Percentiles rank a stretch among this genome's conserved stretches.
Evolutionary conservation across 129 eudicot genomes (phyloP).

Genomic region (Pulicaria dysenterica): DNA sequence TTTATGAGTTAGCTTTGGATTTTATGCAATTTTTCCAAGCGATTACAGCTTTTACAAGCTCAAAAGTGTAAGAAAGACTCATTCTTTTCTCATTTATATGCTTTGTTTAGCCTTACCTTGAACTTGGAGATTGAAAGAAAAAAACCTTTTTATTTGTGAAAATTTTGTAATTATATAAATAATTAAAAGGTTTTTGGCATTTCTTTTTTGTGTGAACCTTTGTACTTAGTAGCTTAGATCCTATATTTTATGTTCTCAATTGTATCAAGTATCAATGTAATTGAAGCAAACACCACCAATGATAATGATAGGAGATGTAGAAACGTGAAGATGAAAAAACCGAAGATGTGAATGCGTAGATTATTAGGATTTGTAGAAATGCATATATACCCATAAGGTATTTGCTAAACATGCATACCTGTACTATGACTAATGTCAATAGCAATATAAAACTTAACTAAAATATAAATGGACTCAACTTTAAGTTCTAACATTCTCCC

Average conservation of each 20-base stretch:
- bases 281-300: no score
- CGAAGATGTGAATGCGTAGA: no score
- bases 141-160: slow-evolving; percentile 15
- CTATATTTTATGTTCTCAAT: neutral
- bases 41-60: neutral
- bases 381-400: no score
- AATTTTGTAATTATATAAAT: slow-evolving; percentile 27
- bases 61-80: slow-evolving; percentile 26
- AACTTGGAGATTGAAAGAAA: slow-evolving; percentile 18
- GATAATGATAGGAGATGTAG: no score
- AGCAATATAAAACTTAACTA: no score
- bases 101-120: neutral
- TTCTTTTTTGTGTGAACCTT: neutral
- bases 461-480: no score
- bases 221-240: neutral
- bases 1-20: slow-evolving; percentile 43
- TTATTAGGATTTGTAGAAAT: no score
- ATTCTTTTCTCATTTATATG: slow-evolving; percentile 16
- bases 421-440: no score
- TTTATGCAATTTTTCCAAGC: slow-evolving; percentile 1
- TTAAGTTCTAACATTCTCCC: no score
- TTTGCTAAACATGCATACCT: no score
- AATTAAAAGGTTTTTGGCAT: slow-evolving; percentile 15
- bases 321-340: no score
- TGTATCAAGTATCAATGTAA: neutral